Evolutionary conservation across 176 grass and related monocot species (phyloP).

Genomic region (Oryza australiensis): DNA sequence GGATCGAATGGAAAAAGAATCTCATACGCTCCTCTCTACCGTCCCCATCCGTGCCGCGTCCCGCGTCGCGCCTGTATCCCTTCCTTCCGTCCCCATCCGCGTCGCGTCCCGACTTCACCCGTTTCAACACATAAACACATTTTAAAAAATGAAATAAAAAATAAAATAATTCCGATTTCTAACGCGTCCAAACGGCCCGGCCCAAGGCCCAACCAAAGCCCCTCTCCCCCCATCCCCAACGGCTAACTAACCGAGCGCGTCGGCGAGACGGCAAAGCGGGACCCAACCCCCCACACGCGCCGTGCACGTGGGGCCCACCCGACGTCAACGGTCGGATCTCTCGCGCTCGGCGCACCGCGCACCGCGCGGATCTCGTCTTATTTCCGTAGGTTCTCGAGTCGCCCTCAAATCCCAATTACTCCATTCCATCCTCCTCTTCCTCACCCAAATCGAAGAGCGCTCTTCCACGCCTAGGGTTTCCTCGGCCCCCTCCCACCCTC

Average conservation of each 20-base stretch:
- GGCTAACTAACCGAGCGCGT: neutral
- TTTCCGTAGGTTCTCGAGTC: neutral
- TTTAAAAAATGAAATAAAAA: too few species aligned
- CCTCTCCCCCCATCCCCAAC: neutral
- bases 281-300: neutral
- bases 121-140: too few species aligned
- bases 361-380: neutral
- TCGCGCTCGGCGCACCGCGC: too few species aligned
- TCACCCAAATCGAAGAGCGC: neutral
- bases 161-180: too few species aligned
- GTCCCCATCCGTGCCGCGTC: too few species aligned
- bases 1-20: too few species aligned
- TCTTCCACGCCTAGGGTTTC: conserved; percentile 20
- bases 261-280: neutral
- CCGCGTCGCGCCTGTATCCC: too few species aligned
- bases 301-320: neutral
- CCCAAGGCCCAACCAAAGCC: too few species aligned
- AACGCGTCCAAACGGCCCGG: too few species aligned
- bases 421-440: neutral
- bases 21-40: too few species aligned
- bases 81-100: too few species aligned
- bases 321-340: conserved; percentile 31
- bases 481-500: neutral
- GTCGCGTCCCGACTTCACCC: too few species aligned
- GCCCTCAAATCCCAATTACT: conserved; percentile 8